Base-by-base conservation (phyloP, 1,284 basidiomycete genomes). In the Tremellales sp. region DNA sequence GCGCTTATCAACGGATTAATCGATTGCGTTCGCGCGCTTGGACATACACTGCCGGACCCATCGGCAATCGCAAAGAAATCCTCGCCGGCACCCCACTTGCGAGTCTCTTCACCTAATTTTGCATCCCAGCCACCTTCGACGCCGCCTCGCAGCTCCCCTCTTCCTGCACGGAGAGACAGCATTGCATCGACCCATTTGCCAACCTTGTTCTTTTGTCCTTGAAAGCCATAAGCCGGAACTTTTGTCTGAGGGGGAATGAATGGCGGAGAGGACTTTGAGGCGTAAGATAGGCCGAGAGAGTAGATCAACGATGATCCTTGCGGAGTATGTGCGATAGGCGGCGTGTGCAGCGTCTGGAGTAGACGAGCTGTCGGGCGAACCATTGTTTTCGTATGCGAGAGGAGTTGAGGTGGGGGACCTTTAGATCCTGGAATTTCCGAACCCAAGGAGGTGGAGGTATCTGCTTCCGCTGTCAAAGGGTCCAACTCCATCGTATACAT, bases 261-360 rank as follows among this genome's bases (percentile, higher is more conserved):
- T 3, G 71, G 71, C 18, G 71, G 71, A 4, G 67, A 69, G 31
- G 64, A 54, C 52, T 74, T 74, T 8, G 62, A 61, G 1, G 72
- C 68, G 51, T 71, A 74, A 5, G 61, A 64, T 24, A 74, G 54
- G 19, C 72, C 72, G 16, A 74, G 50, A 40, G 63, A 58, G 56
- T 71, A 71, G 19, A 48, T 46, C 13, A 66, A 58, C 1, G 61
- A 56, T 16, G 54, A 49, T 24, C 53, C 26, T 9, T 54, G 48
- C n/a, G 51, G 43, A 10, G 47, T 42, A 35, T 21, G 40, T 4
- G 36, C 14, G 27, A 51, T 36, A 35, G 45, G 40, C 45, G 48
- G 29, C 29, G 35, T 44, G 29, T 27, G 18, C 3, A 51, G 37
- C 32, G 40, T 27, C 37, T 24, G 35, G 31, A 57, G 48, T 12